Evolutionary conservation across 2,329 filamentous ascomycete species (phyloP), one percentile per base, ranked within the genome.

Genomic region (Alternaria sp.): DNA sequence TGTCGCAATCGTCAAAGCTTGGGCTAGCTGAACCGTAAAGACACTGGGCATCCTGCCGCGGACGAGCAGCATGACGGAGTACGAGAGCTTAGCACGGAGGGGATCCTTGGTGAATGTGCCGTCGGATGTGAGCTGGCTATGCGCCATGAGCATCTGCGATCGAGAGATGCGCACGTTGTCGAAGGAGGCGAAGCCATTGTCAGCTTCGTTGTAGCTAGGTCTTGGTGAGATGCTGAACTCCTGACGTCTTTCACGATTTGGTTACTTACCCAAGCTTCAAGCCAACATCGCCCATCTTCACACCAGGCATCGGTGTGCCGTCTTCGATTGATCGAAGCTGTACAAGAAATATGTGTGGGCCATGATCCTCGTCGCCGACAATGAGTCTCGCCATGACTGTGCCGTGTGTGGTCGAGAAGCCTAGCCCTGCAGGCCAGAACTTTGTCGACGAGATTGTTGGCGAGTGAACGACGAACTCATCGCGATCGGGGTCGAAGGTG

Each of bases 141-240:
- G 84, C 10, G 80, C 79, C n/a, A 81, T 81, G 6, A 85, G 76
- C 74, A 85, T 81, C 5, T 83, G 81, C 9, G 78, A 79, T 67
- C 84, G 83, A 7, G 84, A 81, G 11, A 85, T 70, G 30, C 79
- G 74, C 59, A 81, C 79, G 21, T 83, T 69, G 52, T 84, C 70
- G 73, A 85, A 85, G 1, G 84, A 78, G 76, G 83, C 82, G 67
- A 85, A 85, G 1, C 82, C 83, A 61, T 85, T 85, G 59, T 84
- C 82, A 79, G 83, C 83, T 1, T 79, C 77, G 32, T 82, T 80
- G 60, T 85, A 85, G 9, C 83, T 67, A 17, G 5, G 3, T 17
- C 19, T 3, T 11, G 23, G 54, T 60, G 30, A 62, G 63, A 17
- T 6, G n/a, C 80, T 64, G 83, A 6, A 23, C 9, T 4, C 10